Evolutionary conservation across 805 yeast genomes (phyloP).

Genomic region (Pachysolen tannophilus): DNA sequence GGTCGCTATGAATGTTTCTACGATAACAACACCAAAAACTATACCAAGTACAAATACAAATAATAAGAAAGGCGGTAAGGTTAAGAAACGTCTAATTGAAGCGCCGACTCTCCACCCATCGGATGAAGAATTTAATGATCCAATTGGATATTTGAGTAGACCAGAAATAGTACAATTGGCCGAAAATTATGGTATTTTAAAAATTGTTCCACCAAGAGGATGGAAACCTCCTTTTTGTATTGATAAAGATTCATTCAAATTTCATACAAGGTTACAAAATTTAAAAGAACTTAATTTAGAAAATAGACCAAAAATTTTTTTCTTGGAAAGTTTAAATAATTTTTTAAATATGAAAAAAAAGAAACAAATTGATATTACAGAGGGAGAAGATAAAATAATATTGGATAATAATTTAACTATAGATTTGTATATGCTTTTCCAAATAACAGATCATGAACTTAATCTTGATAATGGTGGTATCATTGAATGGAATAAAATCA

Average conservation of each 20-base stretch:
- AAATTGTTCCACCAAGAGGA: slow-evolving; percentile 41
- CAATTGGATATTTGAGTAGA: slow-evolving; percentile 39
- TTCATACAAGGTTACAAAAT: slow-evolving; percentile 63
- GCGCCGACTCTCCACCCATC: slow-evolving; percentile 44
- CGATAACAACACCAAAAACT: too few relatives aligned
- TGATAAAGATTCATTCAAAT: slow-evolving; percentile 43
- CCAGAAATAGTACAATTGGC: slow-evolving; percentile 33
- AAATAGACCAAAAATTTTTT: slow-evolving; percentile 56
- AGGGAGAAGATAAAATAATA: slow-evolving; percentile 10
- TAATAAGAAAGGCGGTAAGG: too few relatives aligned
- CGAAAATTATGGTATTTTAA: slow-evolving; percentile 40
- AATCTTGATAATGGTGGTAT: slow-evolving; percentile 11
- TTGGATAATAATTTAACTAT: slow-evolving; percentile 7
- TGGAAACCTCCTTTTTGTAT: slow-evolving; percentile 53
- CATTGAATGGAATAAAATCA: slow-evolving; percentile 5
- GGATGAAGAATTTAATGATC: slow-evolving; percentile 36
- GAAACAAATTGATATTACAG: slow-evolving; percentile 7
- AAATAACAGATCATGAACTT: slow-evolving; percentile 15
- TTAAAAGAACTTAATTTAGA: slow-evolving; percentile 55
- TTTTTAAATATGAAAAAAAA: slow-evolving; percentile 38
- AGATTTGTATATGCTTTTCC: slow-evolving; percentile 31
- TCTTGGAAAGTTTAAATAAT: slow-evolving; percentile 52
- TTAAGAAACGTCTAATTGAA: slow-evolving; percentile 14
- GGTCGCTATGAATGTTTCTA: too few relatives aligned
- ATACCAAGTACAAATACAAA: too few relatives aligned